phyloP scores from a whole-genome alignment of 768 basidiomycete species.

The Boletus tomentosulus region DNA sequence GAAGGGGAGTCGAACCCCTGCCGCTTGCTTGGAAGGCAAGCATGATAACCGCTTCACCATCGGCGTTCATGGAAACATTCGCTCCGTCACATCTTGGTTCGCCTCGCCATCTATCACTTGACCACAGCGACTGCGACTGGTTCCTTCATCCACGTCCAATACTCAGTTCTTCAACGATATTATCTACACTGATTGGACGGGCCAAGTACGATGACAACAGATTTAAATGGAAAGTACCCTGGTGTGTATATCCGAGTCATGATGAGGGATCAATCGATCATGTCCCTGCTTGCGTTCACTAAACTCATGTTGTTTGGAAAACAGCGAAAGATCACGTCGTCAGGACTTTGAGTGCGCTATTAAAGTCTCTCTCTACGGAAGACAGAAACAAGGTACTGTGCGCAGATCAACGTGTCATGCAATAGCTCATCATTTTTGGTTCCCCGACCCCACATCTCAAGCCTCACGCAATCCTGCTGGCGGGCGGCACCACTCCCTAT shows the following conservation, averaged over 20 bases:
- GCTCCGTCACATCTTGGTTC: no score
- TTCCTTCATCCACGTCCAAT: no score
- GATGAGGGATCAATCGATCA: no score
- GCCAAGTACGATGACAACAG: constrained; percentile 3
- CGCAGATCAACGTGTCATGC: background rate
- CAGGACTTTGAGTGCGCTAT: constrained; percentile 51
- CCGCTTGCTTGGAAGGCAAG: constrained; percentile 84
- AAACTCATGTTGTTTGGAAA: background rate
- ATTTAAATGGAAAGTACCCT: constrained; percentile 19
- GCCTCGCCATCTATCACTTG: no score
- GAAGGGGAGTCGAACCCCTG: constrained; percentile 78
- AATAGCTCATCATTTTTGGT: background rate
- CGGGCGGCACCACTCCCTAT: constrained; percentile 58
- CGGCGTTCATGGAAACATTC: constrained; percentile 30
- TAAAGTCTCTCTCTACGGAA: constrained; percentile 43
- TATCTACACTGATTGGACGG: no score
- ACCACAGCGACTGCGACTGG: no score
- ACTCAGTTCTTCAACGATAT: no score
- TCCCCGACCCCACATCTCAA: constrained; percentile 21
- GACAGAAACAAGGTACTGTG: constrained; percentile 50
- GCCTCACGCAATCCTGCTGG: constrained; percentile 68
- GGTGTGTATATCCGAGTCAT: constrained; percentile 11
- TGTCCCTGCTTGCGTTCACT: no score
- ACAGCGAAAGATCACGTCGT: constrained; percentile 49
- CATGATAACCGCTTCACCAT: constrained; percentile 94